Conservation (phyloP, 75 land plant genomes). For the Sequoiadendron giganteum region DNA sequence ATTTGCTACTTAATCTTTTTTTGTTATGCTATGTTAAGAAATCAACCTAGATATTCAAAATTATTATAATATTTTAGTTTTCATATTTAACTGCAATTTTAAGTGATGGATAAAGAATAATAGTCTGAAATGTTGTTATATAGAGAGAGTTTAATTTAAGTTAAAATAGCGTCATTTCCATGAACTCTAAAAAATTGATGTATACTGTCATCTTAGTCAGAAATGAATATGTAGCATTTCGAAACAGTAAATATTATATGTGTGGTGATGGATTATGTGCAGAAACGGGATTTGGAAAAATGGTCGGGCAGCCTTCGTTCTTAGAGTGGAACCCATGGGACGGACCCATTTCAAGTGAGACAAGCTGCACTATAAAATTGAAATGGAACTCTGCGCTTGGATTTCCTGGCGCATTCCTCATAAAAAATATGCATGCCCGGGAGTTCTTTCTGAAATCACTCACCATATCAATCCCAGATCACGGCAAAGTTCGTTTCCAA, state of each 20-base stretch:
- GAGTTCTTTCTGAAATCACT: conserved; percentile 17
- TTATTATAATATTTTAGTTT: background rate
- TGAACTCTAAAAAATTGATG: background rate
- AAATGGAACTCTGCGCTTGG: conserved; percentile 13
- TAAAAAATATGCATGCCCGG: conserved; percentile 24
- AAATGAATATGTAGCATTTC: too few relatives aligned
- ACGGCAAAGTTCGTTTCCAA: conserved; percentile 38
- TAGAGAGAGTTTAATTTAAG: too few relatives aligned
- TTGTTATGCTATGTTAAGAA: too few relatives aligned
- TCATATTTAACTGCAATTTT: too few relatives aligned
- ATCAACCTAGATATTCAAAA: too few relatives aligned
- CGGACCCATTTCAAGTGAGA: background rate
- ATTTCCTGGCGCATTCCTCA: conserved; percentile 25
- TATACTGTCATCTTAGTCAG: background rate
- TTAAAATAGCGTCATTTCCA: too few relatives aligned
- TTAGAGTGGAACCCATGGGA: background rate
- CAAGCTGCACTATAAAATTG: background rate
- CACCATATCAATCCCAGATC: conserved; percentile 19
- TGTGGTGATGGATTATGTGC: background rate
- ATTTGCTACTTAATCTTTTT: too few relatives aligned
- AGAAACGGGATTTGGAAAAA: background rate
- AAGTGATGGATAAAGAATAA: too few relatives aligned
- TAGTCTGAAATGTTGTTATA: too few relatives aligned
- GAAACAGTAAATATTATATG: background rate
- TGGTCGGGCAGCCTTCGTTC: background rate